These are phyloP conservation scores for Ogataea trehaloabstinens DNA, from an alignment of 805 yeast genomes.

Conservation along the genomic window DNA sequence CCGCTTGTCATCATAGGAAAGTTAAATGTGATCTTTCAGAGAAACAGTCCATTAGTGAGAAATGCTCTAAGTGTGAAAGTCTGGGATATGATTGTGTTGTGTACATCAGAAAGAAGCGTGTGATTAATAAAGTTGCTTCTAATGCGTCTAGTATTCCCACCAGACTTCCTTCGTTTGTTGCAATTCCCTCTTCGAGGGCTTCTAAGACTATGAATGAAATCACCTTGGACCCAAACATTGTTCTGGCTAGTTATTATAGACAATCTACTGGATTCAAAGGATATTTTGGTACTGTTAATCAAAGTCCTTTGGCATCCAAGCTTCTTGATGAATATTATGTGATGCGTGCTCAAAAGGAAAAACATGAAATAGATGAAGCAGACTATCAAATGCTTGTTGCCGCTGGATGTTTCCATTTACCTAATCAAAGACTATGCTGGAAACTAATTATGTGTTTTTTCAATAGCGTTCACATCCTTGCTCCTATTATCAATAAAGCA, in stretches of 20 bases:
- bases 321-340: slow-evolving; percentile 11
- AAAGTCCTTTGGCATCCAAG: slow-evolving; percentile 10
- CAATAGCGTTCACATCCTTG: slow-evolving; percentile 59
- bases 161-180: slow-evolving; percentile 19
- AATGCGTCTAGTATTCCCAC: slow-evolving; percentile 13
- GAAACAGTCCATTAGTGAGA: slow-evolving; percentile 35
- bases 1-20: slow-evolving; percentile 67
- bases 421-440: slow-evolving; percentile 56
- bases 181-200: slow-evolving; percentile 3
- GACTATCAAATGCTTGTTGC: slow-evolving; percentile 64
- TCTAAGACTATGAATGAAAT: slow-evolving; percentile 9
- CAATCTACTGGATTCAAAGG: slow-evolving; percentile 11
- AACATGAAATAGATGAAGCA: slow-evolving; percentile 29
- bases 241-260: slow-evolving; percentile 5
- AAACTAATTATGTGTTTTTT: slow-evolving; percentile 61
- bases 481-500: slow-evolving; percentile 64
- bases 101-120: slow-evolving; percentile 54
- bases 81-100: slow-evolving; percentile 67
- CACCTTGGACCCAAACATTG: slow-evolving; percentile 12
- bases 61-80: slow-evolving; percentile 63
- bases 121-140: slow-evolving; percentile 24
- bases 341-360: slow-evolving; percentile 4
- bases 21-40: slow-evolving; percentile 64
- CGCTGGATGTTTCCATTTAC: slow-evolving; percentile 69
- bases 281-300: slow-evolving; percentile 26